Conservation (phyloP, 371 early-diverging fungal genomes). For the Rhizopus delemar region DNA sequence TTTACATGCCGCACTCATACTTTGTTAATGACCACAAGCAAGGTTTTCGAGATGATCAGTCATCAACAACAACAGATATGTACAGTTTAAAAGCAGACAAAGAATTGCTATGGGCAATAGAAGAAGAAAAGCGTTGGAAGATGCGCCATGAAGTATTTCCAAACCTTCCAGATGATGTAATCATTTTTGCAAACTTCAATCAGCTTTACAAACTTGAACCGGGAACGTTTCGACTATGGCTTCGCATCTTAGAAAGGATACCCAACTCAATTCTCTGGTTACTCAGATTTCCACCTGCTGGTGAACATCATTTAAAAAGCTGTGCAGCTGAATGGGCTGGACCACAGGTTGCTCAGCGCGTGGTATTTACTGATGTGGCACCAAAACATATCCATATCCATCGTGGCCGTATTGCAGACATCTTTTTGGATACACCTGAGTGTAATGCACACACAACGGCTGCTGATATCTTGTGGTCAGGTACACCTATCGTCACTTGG, state of each 20-base stretch:
- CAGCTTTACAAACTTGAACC: conserved; percentile 93
- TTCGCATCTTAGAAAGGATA: conserved; percentile 76
- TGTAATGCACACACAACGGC: conserved; percentile 96
- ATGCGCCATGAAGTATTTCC: conserved; percentile 91
- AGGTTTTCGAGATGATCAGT: conserved; percentile 84
- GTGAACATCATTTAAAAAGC: conserved; percentile 74
- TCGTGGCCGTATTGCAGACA: conserved; percentile 90
- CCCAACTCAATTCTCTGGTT: conserved; percentile 89
- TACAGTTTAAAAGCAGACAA: conserved; percentile 1
- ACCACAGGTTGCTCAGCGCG: conserved; percentile 74
- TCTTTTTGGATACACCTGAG: conserved; percentile 92
- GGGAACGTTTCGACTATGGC: conserved; percentile 80
- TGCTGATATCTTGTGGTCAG: conserved; percentile 91
- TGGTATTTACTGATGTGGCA: conserved; percentile 92
- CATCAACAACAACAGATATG: conserved; percentile 17
- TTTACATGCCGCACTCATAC: conserved; percentile 92
- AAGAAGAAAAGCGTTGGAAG: conserved; percentile 80
- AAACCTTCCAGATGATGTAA: conserved; percentile 72
- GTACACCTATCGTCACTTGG: conserved; percentile 89
- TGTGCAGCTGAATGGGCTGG: conserved; percentile 80
- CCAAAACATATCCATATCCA: conserved; percentile 91
- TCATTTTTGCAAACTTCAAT: conserved; percentile 94
- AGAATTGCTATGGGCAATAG: conserved; percentile 68
- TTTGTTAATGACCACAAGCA: conserved; percentile 93
- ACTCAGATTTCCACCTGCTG: conserved; percentile 87